Evolutionary conservation across 441 rosid genomes (phyloP).

Genomic region (Erysimum cheiri): DNA sequence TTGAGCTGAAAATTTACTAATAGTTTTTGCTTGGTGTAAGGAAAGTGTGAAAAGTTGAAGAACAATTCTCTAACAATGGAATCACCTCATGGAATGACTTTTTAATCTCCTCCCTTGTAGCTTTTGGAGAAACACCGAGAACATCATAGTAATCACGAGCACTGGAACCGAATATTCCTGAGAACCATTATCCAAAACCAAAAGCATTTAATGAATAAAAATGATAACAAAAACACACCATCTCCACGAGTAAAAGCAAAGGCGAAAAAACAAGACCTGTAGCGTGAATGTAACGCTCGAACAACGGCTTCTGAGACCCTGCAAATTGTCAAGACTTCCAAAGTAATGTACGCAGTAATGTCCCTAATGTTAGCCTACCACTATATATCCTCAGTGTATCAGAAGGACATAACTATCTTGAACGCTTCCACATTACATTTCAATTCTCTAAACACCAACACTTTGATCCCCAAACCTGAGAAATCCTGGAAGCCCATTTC

Average conservation of each 20-base stretch:
- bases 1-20: background rate
- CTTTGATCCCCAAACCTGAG: background rate
- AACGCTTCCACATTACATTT: background rate
- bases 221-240: constrained; percentile 9
- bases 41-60: constrained; percentile 5
- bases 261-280: constrained; percentile 53
- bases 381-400: background rate
- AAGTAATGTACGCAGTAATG: constrained; percentile 36
- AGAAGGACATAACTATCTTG: background rate
- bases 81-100: constrained; percentile 77
- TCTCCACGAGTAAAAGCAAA: background rate
- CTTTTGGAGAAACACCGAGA: constrained; percentile 77
- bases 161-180: constrained; percentile 56
- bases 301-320: constrained; percentile 44
- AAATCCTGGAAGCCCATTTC: background rate
- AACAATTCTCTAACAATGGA: background rate
- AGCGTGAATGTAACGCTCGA: constrained; percentile 61
- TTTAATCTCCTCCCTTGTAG: constrained; percentile 80
- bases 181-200: constrained; percentile 9
- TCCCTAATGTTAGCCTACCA: constrained; percentile 3
- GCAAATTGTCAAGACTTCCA: constrained; percentile 46
- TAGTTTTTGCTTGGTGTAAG: constrained; percentile 7
- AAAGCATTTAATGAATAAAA: background rate
- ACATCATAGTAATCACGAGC: constrained; percentile 68
- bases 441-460: background rate